Evolutionary conservation across 139 green algal species (phyloP), one percentile per base, ranked within the genome.

Genomic region (Asterochloris sp.): DNA sequence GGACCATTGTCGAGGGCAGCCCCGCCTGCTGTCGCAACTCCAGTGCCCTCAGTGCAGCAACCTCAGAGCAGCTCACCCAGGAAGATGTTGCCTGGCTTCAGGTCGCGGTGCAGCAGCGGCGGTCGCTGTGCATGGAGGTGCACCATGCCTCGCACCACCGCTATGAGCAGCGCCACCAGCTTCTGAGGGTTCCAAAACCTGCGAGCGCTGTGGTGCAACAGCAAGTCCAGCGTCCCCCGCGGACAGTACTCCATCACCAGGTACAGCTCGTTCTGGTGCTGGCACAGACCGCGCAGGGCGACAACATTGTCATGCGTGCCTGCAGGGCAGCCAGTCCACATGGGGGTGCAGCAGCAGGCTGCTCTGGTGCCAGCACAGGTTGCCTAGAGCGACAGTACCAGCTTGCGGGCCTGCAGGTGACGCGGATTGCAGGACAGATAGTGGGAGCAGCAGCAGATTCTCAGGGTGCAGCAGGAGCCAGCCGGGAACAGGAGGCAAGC

Each of bases 241-340:
- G 86, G 86, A 82, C 88, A 91, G 60, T 91, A 85, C 82, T 91
- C 88, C 88, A 91, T 91, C 27, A 91, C 79, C 0, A 91, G 62
- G 63, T 89, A 89, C 17, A 86, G 27, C 23, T 89, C 66, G 28
- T 74, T 21, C 13, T 80, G 82, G 28, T 85, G 79, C 68, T 84
- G 82, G 66, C 79, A 85, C 61, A 91, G 67, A 13, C 86, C 88
- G 29, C 88, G 79, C 63, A 91, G 79, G 29, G 77, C 78, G 21
- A 91, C 86, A 23, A 91, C 82, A 82, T 90, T 90, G 86, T 91
- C 88, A 62, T 91, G 86, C 11, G 69, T 79, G 23, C 88, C 88
- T 85, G 63, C 62, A 67, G 66, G 24, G n/a, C 28, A 54, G 6
- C 38, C 38, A 10, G 38, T 54, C 38, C 2, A 2, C 38, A 54